phyloP scores from a whole-genome alignment of 306 rosid species.

The Sicyos baderoa region DNA sequence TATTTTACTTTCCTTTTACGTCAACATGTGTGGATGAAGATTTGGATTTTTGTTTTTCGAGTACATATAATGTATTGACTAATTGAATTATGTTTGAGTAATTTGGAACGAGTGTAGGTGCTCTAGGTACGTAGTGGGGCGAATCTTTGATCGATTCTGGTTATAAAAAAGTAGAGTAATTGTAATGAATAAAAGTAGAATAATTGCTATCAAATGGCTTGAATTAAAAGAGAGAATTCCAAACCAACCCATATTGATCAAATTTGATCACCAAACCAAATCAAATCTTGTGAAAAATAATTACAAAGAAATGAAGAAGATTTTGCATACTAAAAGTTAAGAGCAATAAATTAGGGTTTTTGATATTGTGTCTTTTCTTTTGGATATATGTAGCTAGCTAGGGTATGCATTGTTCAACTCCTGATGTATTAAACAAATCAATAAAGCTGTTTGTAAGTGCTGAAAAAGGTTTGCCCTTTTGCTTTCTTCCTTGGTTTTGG shows the following conservation, averaged over 20 bases:
- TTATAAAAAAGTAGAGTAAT: too few relatives aligned
- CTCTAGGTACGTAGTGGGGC: too few relatives aligned
- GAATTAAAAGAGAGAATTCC: neutral
- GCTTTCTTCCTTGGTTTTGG: conserved; percentile 9
- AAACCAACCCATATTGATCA: neutral
- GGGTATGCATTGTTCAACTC: conserved; percentile 24
- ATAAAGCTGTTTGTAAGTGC: conserved; percentile 29
- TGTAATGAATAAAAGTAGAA: too few relatives aligned
- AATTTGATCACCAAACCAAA: neutral
- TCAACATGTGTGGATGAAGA: too few relatives aligned
- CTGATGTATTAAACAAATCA: conserved; percentile 27
- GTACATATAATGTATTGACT: too few relatives aligned
- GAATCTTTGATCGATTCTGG: too few relatives aligned
- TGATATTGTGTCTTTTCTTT: neutral
- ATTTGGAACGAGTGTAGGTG: too few relatives aligned
- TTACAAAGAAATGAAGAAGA: conserved; percentile 6
- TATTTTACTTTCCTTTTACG: too few relatives aligned
- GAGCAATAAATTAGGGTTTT: conserved; percentile 18
- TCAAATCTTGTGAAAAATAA: conserved; percentile 18
- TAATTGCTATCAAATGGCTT: neutral
- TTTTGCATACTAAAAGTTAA: neutral
- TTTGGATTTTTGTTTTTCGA: too few relatives aligned
- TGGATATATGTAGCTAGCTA: conserved; percentile 2
- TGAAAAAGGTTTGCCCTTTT: conserved; percentile 10
- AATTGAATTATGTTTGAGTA: too few relatives aligned